Conservation (phyloP, 371 early-diverging fungal genomes). For the Saksenaea vasiformis region DNA sequence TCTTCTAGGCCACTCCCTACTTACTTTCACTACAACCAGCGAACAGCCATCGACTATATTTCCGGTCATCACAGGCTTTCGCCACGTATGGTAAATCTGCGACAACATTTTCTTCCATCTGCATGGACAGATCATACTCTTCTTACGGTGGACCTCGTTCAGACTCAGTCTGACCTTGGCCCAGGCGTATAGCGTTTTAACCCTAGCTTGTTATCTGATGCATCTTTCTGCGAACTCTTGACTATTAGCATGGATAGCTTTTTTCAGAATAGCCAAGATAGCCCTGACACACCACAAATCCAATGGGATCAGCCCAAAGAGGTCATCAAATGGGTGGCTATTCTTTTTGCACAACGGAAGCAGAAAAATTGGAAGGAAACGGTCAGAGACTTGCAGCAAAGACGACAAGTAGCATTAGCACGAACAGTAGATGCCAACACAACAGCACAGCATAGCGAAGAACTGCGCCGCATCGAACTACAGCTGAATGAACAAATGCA, state of each 20-base stretch:
- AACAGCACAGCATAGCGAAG: background rate
- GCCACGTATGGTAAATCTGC: too few relatives aligned
- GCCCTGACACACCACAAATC: background rate
- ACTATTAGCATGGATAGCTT: background rate
- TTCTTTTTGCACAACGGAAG: background rate
- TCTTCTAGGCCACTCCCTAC: too few relatives aligned
- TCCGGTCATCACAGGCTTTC: too few relatives aligned
- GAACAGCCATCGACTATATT: too few relatives aligned
- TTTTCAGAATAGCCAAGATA: too few relatives aligned
- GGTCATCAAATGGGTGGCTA: background rate
- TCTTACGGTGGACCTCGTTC: background rate
- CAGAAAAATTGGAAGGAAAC: background rate
- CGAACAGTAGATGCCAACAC: too few relatives aligned
- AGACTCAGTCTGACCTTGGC: background rate
- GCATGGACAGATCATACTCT: constrained; percentile 7
- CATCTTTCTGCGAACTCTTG: background rate
- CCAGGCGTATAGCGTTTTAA: constrained; percentile 20
- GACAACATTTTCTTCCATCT: too few relatives aligned
- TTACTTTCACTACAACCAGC: too few relatives aligned
- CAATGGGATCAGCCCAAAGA: constrained; percentile 1
- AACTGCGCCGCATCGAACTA: background rate
- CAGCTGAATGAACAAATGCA: background rate
- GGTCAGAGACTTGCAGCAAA: background rate
- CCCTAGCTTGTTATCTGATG: background rate
- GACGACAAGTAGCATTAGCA: background rate